These are phyloP conservation scores for Holtermanniella nyarrowii DNA, from an alignment of 768 basidiomycete genomes.

Conservation along the genomic window DNA sequence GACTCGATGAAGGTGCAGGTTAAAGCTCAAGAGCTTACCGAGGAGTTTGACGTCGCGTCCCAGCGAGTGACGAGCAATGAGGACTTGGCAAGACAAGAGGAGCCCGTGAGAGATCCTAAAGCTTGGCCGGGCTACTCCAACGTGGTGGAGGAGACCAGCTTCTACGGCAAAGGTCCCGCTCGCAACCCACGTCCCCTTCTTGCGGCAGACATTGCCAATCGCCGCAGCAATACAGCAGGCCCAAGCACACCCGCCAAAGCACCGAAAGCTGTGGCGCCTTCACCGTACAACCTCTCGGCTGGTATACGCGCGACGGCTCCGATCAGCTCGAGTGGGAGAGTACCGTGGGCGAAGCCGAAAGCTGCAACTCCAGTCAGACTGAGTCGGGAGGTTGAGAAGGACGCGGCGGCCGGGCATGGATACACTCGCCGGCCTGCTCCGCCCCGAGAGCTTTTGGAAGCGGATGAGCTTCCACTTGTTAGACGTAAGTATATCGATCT, in stretches of 20 bases:
- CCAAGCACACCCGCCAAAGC: neutral
- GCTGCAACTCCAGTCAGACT: neutral
- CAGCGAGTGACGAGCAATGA: constrained; percentile 1
- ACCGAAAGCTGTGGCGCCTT: neutral
- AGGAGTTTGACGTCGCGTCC: constrained; percentile 7
- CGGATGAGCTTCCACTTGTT: neutral
- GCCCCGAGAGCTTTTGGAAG: neutral
- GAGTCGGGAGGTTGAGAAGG: neutral
- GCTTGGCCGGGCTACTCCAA: neutral
- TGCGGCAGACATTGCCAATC: neutral
- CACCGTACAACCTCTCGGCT: neutral
- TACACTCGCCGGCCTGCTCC: neutral
- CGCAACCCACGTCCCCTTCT: neutral
- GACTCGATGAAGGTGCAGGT: constrained; percentile 16
- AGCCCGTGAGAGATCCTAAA: neutral
- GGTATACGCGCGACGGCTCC: neutral
- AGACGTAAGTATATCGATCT: neutral
- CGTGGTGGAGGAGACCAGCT: neutral
- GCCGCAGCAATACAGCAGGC: neutral
- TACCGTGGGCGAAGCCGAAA: neutral
- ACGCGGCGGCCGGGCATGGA: neutral
- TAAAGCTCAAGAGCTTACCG: constrained; percentile 5
- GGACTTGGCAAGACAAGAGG: neutral
- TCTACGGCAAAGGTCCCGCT: neutral
- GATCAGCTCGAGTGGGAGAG: neutral